These are phyloP conservation scores for Colletotrichum cordylinicola DNA, from an alignment of 2,329 filamentous ascomycete species.

Conservation along the genomic window DNA sequence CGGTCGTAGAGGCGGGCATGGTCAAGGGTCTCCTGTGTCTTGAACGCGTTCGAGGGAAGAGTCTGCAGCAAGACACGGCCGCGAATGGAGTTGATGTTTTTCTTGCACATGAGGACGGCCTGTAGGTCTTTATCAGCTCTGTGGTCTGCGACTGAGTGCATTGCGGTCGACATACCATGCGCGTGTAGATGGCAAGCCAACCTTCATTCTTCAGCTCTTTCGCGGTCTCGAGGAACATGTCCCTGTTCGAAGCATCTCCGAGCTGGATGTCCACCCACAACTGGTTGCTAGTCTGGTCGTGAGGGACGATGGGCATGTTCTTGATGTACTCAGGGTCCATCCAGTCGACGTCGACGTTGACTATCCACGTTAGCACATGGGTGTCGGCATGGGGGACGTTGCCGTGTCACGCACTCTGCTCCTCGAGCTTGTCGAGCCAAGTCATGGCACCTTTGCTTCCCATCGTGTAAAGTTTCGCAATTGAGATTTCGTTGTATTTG, in stretches of 20 bases:
- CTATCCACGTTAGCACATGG: slow-evolving; percentile 29
- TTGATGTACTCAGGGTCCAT: slow-evolving; percentile 56
- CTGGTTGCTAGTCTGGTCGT: slow-evolving; percentile 58
- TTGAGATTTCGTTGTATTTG: background rate
- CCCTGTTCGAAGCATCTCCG: slow-evolving; percentile 45
- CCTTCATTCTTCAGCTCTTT: slow-evolving; percentile 49
- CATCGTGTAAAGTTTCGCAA: slow-evolving; percentile 28
- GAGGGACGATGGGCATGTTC: slow-evolving; percentile 46
- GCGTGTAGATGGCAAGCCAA: slow-evolving; percentile 54
- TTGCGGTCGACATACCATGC: slow-evolving; percentile 36
- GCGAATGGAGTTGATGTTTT: slow-evolving; percentile 49
- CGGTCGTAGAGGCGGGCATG: slow-evolving; percentile 51
- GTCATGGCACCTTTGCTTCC: slow-evolving; percentile 34
- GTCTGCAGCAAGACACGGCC: slow-evolving; percentile 56
- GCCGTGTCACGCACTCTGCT: slow-evolving; percentile 36
- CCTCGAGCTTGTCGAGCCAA: slow-evolving; percentile 49
- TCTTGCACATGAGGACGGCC: slow-evolving; percentile 52
- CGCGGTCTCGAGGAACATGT: slow-evolving; percentile 45
- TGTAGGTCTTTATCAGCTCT: slow-evolving; percentile 15
- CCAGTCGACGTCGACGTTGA: slow-evolving; percentile 57
- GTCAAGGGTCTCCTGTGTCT: slow-evolving; percentile 47
- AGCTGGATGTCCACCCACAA: slow-evolving; percentile 53
- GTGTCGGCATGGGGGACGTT: background rate
- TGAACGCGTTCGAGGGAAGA: slow-evolving; percentile 50
- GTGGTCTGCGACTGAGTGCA: no score